Percentiles rank a stretch among this genome's conserved stretches.
phyloP scores from a whole-genome alignment of 192 early-diverging fungal genomes.

The Neocallimastix lanati region DNA sequence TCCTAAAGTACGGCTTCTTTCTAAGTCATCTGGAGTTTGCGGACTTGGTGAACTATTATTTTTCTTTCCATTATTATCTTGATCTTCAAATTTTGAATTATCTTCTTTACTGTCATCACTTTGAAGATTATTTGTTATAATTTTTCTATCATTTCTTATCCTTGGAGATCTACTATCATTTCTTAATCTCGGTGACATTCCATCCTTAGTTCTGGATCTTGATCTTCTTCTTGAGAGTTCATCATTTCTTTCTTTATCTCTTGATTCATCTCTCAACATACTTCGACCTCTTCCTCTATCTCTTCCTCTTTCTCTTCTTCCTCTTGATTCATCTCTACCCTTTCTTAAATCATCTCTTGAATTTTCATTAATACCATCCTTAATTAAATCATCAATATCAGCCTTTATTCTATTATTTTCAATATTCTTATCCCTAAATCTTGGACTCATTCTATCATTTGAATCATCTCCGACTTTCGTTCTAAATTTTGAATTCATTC shows the following conservation, averaged over 20 bases:
- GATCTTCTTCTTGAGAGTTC: neutral
- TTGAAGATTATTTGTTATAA: neutral
- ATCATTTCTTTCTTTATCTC: too few relatives aligned
- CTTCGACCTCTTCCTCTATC: too few relatives aligned
- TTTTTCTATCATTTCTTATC: neutral
- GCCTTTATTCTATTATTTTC: too few relatives aligned
- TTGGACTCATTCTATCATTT: too few relatives aligned
- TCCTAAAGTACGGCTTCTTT: neutral
- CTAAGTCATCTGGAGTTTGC: neutral
- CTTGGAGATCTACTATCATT: neutral
- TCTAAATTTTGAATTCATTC: too few relatives aligned
- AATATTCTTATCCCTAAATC: too few relatives aligned
- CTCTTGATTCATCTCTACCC: neutral
- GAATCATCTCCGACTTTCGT: too few relatives aligned
- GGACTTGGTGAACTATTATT: neutral
- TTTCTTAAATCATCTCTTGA: neutral
- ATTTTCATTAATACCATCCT: too few relatives aligned
- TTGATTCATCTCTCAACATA: neutral
- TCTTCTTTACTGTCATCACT: neutral
- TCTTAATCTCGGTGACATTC: too few relatives aligned
- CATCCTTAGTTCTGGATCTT: too few relatives aligned
- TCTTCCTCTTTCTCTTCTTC: too few relatives aligned
- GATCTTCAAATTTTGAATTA: neutral
- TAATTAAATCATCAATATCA: too few relatives aligned
- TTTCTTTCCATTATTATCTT: neutral